Evolutionary conservation across 768 basidiomycete species (phyloP).

Genomic region (Serpula lacrymans): DNA sequence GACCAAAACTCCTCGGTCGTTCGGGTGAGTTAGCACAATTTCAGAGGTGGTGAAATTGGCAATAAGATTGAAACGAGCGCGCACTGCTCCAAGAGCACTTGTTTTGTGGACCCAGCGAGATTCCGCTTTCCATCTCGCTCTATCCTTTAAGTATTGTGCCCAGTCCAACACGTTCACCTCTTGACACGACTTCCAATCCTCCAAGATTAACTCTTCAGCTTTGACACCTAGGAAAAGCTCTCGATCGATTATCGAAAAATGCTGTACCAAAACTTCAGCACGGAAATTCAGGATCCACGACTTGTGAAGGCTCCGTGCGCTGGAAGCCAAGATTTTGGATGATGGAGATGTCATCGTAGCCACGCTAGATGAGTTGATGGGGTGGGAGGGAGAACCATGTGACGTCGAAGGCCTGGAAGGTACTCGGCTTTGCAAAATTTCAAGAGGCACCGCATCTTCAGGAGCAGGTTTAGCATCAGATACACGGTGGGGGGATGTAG

Average conservation of each 20-base stretch:
- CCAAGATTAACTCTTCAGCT: constrained; percentile 83
- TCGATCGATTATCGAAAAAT: constrained; percentile 85
- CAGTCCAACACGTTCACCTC: constrained; percentile 77
- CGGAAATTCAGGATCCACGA: constrained; percentile 70
- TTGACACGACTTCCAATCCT: constrained; percentile 62
- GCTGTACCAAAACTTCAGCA: constrained; percentile 63
- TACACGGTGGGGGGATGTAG: constrained; percentile 27
- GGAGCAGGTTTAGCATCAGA: constrained; percentile 45
- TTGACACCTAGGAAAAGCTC: constrained; percentile 82
- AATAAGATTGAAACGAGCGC: constrained; percentile 83
- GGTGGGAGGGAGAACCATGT: constrained; percentile 20
- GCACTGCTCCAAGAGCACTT: constrained; percentile 67
- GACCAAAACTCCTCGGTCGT: constrained; percentile 61
- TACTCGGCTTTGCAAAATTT: constrained; percentile 62
- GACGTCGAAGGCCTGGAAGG: constrained; percentile 34
- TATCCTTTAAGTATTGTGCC: constrained; percentile 76
- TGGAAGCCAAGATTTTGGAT: constrained; percentile 33
- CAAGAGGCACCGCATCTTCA: constrained; percentile 64
- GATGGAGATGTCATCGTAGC: constrained; percentile 24
- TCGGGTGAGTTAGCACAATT: constrained; percentile 68
- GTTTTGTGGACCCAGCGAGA: constrained; percentile 56
- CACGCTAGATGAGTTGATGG: constrained; percentile 12
- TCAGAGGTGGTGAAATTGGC: constrained; percentile 80
- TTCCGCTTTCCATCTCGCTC: constrained; percentile 65
- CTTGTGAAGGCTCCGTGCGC: constrained; percentile 48